A percentile compares a stretch with the other conserved stretches of the same genome.
These are phyloP conservation scores for Paraconiothyrium brasiliense DNA, from an alignment of 2,329 filamentous ascomycete genomes.

Conservation along the genomic window DNA sequence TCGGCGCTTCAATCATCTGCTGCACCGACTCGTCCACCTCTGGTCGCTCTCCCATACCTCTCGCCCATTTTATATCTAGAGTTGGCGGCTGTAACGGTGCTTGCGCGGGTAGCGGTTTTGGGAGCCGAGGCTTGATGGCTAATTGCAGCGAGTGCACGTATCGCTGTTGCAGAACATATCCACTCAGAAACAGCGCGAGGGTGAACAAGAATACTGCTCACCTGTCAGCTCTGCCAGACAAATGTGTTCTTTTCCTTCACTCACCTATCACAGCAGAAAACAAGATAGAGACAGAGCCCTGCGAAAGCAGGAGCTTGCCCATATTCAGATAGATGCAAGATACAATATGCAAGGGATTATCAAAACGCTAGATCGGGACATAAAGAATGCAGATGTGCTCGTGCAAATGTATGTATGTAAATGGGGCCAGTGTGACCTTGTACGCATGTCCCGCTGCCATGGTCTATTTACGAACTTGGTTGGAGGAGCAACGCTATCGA, in stretches of 20 bases:
- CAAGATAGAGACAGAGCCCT: conserved; percentile 74
- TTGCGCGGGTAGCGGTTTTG: conserved; percentile 48
- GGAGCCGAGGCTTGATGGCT: conserved; percentile 69
- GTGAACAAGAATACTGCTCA: conserved; percentile 76
- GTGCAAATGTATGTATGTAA: conserved; percentile 33
- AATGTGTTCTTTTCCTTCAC: conserved; percentile 29
- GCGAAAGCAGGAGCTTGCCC: conserved; percentile 68
- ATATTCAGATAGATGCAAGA: conserved; percentile 25
- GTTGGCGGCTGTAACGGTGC: conserved; percentile 46
- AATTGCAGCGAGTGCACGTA: conserved; percentile 80
- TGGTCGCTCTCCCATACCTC: conserved; percentile 39
- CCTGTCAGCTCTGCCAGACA: conserved; percentile 21
- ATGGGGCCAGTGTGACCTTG: conserved; percentile 38
- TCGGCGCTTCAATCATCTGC: conserved; percentile 44
- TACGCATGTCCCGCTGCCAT: conserved; percentile 23
- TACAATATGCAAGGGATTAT: conserved; percentile 28
- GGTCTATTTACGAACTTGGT: conserved; percentile 27
- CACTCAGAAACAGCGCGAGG: conserved; percentile 82
- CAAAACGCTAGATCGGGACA: conserved; percentile 24
- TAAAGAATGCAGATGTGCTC: conserved; percentile 25
- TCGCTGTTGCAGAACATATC: conserved; percentile 87
- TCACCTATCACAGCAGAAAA: conserved; percentile 71
- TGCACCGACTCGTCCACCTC: conserved; percentile 41
- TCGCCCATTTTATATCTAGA: conserved; percentile 49
- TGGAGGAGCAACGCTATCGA: conserved; percentile 40